Base-by-base conservation (phyloP, 441 rosid genomes). In the Gossypium trilobum region DNA sequence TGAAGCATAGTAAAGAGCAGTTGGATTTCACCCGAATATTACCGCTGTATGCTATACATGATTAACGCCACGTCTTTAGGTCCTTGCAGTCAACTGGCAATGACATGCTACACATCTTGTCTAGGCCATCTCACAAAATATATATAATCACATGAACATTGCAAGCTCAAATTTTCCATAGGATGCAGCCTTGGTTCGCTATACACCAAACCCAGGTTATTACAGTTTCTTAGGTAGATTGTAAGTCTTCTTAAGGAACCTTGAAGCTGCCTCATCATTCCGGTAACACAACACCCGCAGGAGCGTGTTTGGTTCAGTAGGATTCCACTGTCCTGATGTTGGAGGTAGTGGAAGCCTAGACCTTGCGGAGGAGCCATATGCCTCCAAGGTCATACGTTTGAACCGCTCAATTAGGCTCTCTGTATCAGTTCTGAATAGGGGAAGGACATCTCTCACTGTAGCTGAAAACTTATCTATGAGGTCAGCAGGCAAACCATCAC, bases 311-410 rank as follows among this genome's bases (percentile, higher is more conserved):
- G 98, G 90, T 31, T 95, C 97, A 2, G 89, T 85, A 20, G 93
- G 91, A 71, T 83, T 87, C 99, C 99, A 95, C 75, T 92, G 89
- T 57, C 97, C 95, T n/a, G 96, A 82, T 33, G 98, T 91, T 52
- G 92, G 88, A 57, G 95, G 99, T 50, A 95, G 81, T 17, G 99
- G 97, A 73, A 91, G 94, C 55, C 91, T 86, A 44, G 97, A 88
- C 78, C 80, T 89, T 7, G 91, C 90, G 46, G 96, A 86, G 55
- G 96, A 87, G 50, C 97, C 92, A n/a, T 89, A 87, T 1, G 90
- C 73, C 78, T 91, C 96, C 17, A 89, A 72, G 0, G 93, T 89
- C 66, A 73, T 78, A 7, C 83, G 88, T 71, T 85, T 88, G 79
- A 87, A 92, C 69, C 87, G 88, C 75, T 89, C 99, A 23, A 92